Evolutionary conservation across 768 basidiomycete genomes (phyloP), one percentile per base, ranked within the genome.

Genomic region (Lactarius evosmus): DNA sequence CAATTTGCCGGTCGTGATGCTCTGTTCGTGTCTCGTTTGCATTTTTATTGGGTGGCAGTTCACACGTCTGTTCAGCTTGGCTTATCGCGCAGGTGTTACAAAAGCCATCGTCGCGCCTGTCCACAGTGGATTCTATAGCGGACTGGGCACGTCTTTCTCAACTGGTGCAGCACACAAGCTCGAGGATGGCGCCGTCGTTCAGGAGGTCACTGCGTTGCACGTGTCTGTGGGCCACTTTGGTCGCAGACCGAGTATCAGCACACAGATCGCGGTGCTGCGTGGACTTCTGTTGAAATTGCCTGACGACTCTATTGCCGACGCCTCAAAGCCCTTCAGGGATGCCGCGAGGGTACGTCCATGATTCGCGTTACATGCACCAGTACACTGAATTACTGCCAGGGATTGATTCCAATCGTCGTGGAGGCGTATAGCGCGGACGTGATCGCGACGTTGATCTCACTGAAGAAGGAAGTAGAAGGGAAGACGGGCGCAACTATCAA

Each of bases 21-120:
- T 19, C 70, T 85, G 85, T 86, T 68, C 66, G 78, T 69, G 30
- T 60, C 27, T 19, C 52, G 22, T 56, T 30, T 36, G n/a, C 40
- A 8, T n/a, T 19, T 55, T 9, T 5, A n/a, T 38, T 16, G 27
- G 52, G 46, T 25, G 34, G 25, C 41, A 49, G 49, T 62, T 69
- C 38, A 72, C 38, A 6, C 11, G 14, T 27, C 25, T 51, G 56
- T 32, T 38, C 68, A 93, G 91, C 34, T 70, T 89, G 44, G 89
- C 92, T 0, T 89, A 91, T 70, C 83, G 84, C 22, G 74, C 80
- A 7, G 92, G 93, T 4, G 87, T 95, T 3, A 91, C 90, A 2
- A 81, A 79, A 1, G 88, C 82, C 1, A 78, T 94, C 16, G 78
- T 82, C 0, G 81, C 85, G 0, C 93, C 92, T 0, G 70, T 74